phyloP scores from a whole-genome alignment of 1,284 basidiomycete species.

The Xanthoconium separans region DNA sequence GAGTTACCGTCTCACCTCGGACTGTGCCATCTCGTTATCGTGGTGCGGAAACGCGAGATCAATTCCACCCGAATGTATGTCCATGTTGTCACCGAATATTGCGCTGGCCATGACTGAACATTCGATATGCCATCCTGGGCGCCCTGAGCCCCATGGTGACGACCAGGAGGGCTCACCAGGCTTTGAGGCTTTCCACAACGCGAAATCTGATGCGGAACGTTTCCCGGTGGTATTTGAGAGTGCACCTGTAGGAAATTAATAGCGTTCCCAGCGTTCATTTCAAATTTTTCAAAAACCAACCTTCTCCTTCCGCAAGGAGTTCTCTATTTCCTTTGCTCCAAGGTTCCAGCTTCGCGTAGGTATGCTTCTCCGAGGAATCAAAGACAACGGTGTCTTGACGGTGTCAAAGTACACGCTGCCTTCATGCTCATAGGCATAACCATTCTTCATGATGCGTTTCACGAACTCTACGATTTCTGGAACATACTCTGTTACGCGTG shows the following conservation, averaged over 20 bases:
- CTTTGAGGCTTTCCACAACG: slow-evolving; percentile 97
- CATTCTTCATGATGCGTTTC: slow-evolving; percentile 83
- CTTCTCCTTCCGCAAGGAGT: slow-evolving; percentile 92
- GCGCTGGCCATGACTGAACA: slow-evolving; percentile 99
- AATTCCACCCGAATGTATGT: slow-evolving; percentile 97
- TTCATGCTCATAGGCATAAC: slow-evolving; percentile 87
- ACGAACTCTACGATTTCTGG: slow-evolving; percentile 94
- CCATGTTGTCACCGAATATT: slow-evolving; percentile 90
- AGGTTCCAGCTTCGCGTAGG: slow-evolving; percentile 95
- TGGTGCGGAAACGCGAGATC: slow-evolving; percentile 99
- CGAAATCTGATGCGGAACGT: slow-evolving; percentile 84
- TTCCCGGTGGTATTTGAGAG: slow-evolving; percentile 61
- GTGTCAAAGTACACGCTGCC: slow-evolving; percentile 98
- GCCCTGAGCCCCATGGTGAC: slow-evolving; percentile 94
- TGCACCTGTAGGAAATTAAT: slow-evolving; percentile 45
- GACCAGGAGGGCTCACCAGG: slow-evolving; percentile 98
- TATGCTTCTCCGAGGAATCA: slow-evolving; percentile 70
- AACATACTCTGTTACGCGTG: slow-evolving; percentile 96
- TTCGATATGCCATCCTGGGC: slow-evolving; percentile 99
- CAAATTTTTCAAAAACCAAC: slow-evolving; percentile 36
- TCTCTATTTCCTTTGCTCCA: slow-evolving; percentile 94
- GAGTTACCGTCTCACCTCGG: slow-evolving; percentile 63
- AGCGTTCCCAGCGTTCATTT: slow-evolving; percentile 1
- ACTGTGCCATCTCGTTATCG: slow-evolving; percentile 98
- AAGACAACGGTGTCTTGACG: too few species aligned